These are phyloP conservation scores for Fraxinus paxiana DNA, from an alignment of 305 asterid species.

Conservation along the genomic window DNA sequence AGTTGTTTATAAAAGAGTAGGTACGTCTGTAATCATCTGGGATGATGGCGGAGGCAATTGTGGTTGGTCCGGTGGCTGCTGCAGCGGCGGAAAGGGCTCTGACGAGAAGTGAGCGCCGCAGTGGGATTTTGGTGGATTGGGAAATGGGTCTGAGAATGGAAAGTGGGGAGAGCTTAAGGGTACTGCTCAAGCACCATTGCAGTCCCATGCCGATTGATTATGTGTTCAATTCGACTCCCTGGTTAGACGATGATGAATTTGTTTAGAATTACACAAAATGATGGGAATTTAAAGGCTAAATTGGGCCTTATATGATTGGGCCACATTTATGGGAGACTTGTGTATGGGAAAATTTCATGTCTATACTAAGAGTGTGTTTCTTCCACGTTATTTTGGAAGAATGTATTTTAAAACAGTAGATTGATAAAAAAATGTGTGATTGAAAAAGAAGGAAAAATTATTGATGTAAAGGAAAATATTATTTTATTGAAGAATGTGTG, in stretches of 20 bases:
- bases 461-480: too few species aligned
- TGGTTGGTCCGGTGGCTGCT: conserved; percentile 27
- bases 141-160: conserved; percentile 28
- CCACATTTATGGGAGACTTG: not conserved
- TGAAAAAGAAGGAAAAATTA: too few species aligned
- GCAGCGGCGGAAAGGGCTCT: conserved; percentile 50
- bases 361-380: too few species aligned
- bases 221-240: not conserved
- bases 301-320: not conserved
- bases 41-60: conserved; percentile 17
- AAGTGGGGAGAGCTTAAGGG: conserved; percentile 25
- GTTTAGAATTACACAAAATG: not conserved
- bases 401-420: too few species aligned
- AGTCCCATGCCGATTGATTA: conserved; percentile 17
- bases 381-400: too few species aligned
- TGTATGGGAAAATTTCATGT: too few species aligned
- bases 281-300: not conserved
- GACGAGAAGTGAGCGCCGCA: conserved; percentile 26
- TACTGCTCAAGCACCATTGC: conserved; percentile 18
- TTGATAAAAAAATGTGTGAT: too few species aligned
- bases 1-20: not conserved
- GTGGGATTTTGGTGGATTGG: conserved; percentile 21
- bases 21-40: conserved; percentile 42
- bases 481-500: too few species aligned
- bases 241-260: not conserved